phyloP scores from a whole-genome alignment of 164 flowering plant species.

The Echeveria elegans region DNA sequence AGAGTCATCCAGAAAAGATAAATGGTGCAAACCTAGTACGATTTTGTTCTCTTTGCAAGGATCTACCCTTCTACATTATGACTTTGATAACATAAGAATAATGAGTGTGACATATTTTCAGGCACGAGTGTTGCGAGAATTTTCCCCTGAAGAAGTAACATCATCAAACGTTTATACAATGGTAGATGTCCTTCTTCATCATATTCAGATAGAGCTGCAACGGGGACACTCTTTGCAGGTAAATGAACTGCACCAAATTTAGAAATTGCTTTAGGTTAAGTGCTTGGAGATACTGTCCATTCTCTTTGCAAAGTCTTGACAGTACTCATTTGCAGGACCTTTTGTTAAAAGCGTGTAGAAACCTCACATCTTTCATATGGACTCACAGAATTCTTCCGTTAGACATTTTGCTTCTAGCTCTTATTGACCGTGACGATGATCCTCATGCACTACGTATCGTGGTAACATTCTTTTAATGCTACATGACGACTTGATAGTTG shows the following conservation, averaged over 20 bases:
- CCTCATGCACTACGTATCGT: slow-evolving; percentile 82
- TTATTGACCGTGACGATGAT: slow-evolving; percentile 96
- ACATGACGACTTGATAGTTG: not conserved
- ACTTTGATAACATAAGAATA: not conserved
- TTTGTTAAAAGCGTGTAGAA: slow-evolving; percentile 55
- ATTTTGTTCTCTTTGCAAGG: not conserved
- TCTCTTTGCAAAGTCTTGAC: not conserved
- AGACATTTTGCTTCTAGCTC: slow-evolving; percentile 83
- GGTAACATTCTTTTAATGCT: slow-evolving; percentile 33
- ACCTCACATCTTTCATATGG: slow-evolving; percentile 76
- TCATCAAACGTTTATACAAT: slow-evolving; percentile 83
- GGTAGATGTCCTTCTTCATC: slow-evolving; percentile 96
- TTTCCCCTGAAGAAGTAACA: slow-evolving; percentile 98
- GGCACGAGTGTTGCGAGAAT: slow-evolving; percentile 80
- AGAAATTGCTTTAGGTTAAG: not conserved
- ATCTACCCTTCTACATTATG: not conserved
- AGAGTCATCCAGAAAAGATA: slow-evolving; percentile 81
- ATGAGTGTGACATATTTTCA: slow-evolving; percentile 15
- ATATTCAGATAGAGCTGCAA: slow-evolving; percentile 78
- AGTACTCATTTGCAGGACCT: slow-evolving; percentile 46
- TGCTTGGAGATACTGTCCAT: not conserved
- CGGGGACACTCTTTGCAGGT: slow-evolving; percentile 83
- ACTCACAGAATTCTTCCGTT: slow-evolving; percentile 87
- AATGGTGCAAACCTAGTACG: slow-evolving; percentile 76
- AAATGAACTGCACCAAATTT: not conserved